Base-by-base conservation (phyloP, 2,329 filamentous ascomycete species). In the Bimuria novae-zelandiae region DNA sequence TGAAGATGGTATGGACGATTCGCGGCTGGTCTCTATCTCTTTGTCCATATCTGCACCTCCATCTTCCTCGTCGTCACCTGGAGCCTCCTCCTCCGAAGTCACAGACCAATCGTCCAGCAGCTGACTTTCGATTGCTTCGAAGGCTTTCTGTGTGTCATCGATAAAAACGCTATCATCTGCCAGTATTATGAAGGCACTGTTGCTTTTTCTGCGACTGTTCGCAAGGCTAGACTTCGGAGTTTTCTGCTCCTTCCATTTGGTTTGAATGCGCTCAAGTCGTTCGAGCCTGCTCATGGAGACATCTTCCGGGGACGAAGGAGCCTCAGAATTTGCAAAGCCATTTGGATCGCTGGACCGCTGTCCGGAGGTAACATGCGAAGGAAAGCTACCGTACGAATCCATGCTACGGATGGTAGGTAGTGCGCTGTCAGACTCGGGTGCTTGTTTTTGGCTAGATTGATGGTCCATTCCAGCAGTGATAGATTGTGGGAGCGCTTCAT, bases 111-210 rank as follows among this genome's bases (percentile, higher is more conserved):
- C 43, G 19, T 72, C 69, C 19, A 63, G 55, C 1, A 79, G 45
- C 40, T 79, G 76, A 41, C 75, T 79, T 54, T 79, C 71, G 8
- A 79, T 47, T 2, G 67, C 74, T 29, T 68, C 62, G 35, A 67
- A 68, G 14, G 75, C 77, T 21, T 75, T 51, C 55, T 80, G 77
- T 5, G 78, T 77, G 49, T 79, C 73, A 25, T 78, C 75, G 22
- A 79, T 62, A 41, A 71, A 74, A 0, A 52, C 57, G 7, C 56
- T 61, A n/a, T 61, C 56, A 16, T 52, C 42, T 16, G 54, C 54
- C 55, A 2, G 36, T 12, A 7, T 23, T 23, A 49, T 42, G 17
- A 4, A 49, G 16, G 17, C 3, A 11, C 21, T 30, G 8, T 16
- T 16, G 17, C 30, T 43, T 19, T 22, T 30, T 32, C 12, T 40